Evolutionary conservation across 169 alveolate species (phyloP).

Genomic region (Cryptosporidium ubiquitum): DNA sequence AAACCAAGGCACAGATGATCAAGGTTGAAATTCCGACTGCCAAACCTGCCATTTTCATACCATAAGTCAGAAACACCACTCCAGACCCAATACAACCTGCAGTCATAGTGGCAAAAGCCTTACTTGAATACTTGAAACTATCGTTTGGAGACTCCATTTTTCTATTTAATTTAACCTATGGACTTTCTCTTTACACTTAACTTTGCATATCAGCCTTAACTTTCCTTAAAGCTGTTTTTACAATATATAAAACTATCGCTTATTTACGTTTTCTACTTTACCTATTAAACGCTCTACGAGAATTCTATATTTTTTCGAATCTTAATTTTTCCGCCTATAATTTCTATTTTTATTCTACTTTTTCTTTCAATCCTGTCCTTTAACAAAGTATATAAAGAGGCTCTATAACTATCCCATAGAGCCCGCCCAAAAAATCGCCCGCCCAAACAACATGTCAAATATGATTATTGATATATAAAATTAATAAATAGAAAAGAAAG

Average conservation of each 20-base stretch:
- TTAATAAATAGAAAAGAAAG: background rate
- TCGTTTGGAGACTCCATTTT: constrained; percentile 15
- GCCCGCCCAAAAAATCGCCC: background rate
- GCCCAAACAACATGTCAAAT: background rate
- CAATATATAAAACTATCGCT: too few relatives aligned
- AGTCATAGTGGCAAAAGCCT: constrained; percentile 74
- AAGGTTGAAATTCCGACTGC: constrained; percentile 59
- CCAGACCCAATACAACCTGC: constrained; percentile 72
- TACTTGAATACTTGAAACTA: constrained; percentile 45
- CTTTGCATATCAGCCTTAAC: too few relatives aligned
- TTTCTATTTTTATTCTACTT: background rate
- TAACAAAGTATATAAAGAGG: background rate
- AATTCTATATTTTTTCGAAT: too few relatives aligned
- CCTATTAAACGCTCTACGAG: too few relatives aligned
- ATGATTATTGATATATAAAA: too few relatives aligned
- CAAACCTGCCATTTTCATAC: constrained; percentile 74
- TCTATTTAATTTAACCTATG: too few relatives aligned
- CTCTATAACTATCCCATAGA: background rate
- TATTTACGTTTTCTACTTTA: background rate
- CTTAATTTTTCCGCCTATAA: background rate
- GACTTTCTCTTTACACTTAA: background rate
- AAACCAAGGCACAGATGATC: constrained; percentile 47
- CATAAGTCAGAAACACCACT: constrained; percentile 70
- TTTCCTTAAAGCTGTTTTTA: too few relatives aligned
- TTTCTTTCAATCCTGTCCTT: background rate